These are phyloP conservation scores for Aphanomyces euteiches DNA, from an alignment of 352 stramenopile species.

Conservation along the genomic window DNA sequence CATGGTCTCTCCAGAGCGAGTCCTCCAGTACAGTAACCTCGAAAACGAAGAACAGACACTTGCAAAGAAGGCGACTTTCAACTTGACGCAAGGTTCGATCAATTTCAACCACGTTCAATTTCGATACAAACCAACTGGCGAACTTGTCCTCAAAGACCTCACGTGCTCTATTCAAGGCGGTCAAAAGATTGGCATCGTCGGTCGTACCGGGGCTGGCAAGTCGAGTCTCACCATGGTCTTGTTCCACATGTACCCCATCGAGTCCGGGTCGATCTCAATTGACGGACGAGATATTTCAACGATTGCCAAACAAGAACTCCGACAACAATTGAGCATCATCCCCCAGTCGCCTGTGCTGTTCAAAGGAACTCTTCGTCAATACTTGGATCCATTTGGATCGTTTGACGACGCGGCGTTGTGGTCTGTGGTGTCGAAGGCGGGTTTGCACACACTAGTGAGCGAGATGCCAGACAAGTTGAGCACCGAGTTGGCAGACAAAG, in stretches of 20 bases:
- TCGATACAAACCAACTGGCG: constrained; percentile 47
- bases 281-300: constrained; percentile 63
- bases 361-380: constrained; percentile 71
- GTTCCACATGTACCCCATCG: constrained; percentile 63
- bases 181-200: constrained; percentile 78
- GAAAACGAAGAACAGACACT: constrained; percentile 38
- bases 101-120: constrained; percentile 52
- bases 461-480: constrained; percentile 52
- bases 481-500: constrained; percentile 42
- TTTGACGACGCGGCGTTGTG: constrained; percentile 56
- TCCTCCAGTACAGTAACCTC: constrained; percentile 76
- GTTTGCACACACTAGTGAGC: constrained; percentile 45
- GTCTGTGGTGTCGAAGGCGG: constrained; percentile 46
- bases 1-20: constrained; percentile 88
- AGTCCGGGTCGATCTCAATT: constrained; percentile 58
- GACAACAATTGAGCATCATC: constrained; percentile 76
- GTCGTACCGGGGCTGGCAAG: constrained; percentile 89
- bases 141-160: constrained; percentile 34
- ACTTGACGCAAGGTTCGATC: constrained; percentile 40
- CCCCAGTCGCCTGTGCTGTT: constrained; percentile 84
- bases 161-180: constrained; percentile 50
- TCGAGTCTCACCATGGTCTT: constrained; percentile 80
- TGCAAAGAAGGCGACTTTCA: constrained; percentile 45
- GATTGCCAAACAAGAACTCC: constrained; percentile 58
- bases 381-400: constrained; percentile 64